These are phyloP conservation scores for Prunus dulcis DNA, from an alignment of 306 rosid species.

Conservation along the genomic window DNA sequence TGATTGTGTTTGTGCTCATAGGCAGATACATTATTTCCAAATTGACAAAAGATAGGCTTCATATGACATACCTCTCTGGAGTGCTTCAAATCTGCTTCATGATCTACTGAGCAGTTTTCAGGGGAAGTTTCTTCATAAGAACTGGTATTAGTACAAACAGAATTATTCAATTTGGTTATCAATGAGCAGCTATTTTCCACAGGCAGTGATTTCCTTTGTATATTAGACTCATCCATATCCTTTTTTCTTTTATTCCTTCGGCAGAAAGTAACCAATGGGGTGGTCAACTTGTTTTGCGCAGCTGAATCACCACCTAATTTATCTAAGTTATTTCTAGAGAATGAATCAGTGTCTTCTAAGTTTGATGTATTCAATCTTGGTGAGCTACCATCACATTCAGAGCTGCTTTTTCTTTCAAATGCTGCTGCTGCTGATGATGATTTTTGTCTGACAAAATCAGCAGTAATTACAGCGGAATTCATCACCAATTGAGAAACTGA, in stretches of 20 bases:
- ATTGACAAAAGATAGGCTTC: conserved; percentile 14
- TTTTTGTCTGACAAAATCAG: conserved; percentile 23
- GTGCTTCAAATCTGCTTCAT: conserved; percentile 36
- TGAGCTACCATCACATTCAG: conserved; percentile 18
- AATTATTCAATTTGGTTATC: conserved; percentile 37
- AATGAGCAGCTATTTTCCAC: conserved; percentile 33
- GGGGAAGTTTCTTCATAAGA: conserved; percentile 24
- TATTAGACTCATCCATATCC: conserved; percentile 25
- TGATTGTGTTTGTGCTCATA: background rate
- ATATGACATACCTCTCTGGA: conserved; percentile 37
- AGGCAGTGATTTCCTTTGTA: conserved; percentile 13
- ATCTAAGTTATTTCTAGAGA: conserved; percentile 24
- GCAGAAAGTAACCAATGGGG: conserved; percentile 45
- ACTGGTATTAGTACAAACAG: conserved; percentile 24
- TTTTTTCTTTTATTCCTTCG: conserved; percentile 48
- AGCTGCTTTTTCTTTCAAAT: conserved; percentile 23
- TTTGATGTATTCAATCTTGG: conserved; percentile 25
- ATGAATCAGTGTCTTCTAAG: conserved; percentile 28
- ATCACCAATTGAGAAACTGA: conserved; percentile 22
- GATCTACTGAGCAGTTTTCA: conserved; percentile 30
- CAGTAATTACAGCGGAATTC: conserved; percentile 17
- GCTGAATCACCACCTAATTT: conserved; percentile 17
- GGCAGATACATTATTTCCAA: conserved; percentile 39
- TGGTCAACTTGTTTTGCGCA: conserved; percentile 8
- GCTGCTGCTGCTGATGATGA: conserved; percentile 24